A percentile compares a stretch with the other conserved stretches of the same genome.
phyloP scores from a whole-genome alignment of 305 asterid species.

The Solanum hybrid region DNA sequence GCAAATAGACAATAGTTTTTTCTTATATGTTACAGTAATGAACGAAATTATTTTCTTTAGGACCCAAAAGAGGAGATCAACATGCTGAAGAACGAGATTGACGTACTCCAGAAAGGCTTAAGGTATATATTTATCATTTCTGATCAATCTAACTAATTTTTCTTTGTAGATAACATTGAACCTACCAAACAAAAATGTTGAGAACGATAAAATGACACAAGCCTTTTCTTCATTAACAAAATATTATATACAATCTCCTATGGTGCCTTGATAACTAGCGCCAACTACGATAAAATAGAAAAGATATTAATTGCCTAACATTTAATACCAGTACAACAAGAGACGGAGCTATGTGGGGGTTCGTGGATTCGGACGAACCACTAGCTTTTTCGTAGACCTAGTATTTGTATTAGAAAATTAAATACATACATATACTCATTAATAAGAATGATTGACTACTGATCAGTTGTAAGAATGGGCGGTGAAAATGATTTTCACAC shows the following conservation, averaged over 20 bases:
- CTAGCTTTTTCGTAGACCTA: neutral
- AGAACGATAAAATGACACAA: neutral
- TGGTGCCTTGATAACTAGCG: neutral
- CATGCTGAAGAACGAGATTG: conserved; percentile 78
- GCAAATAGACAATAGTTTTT: neutral
- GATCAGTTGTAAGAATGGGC: neutral
- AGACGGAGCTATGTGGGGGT: neutral
- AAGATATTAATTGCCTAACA: neutral
- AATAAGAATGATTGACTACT: neutral
- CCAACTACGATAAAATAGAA: neutral
- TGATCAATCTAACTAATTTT: neutral
- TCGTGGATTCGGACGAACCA: neutral
- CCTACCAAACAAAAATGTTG: neutral
- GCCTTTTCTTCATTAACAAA: neutral
- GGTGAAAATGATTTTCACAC: neutral
- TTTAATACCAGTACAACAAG: neutral
- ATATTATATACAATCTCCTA: neutral
- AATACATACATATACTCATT: neutral
- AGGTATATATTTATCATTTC: conserved; percentile 30
- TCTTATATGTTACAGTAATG: neutral
- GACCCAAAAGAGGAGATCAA: conserved; percentile 63
- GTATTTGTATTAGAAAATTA: neutral
- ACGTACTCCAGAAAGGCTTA: conserved; percentile 66
- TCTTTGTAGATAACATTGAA: neutral
- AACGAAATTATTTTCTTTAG: conserved; percentile 13